Percentiles rank a stretch among this genome's conserved stretches.
These are phyloP conservation scores for Bidens hawaiensis DNA, from an alignment of 140 eudicot species.

Conservation along the genomic window DNA sequence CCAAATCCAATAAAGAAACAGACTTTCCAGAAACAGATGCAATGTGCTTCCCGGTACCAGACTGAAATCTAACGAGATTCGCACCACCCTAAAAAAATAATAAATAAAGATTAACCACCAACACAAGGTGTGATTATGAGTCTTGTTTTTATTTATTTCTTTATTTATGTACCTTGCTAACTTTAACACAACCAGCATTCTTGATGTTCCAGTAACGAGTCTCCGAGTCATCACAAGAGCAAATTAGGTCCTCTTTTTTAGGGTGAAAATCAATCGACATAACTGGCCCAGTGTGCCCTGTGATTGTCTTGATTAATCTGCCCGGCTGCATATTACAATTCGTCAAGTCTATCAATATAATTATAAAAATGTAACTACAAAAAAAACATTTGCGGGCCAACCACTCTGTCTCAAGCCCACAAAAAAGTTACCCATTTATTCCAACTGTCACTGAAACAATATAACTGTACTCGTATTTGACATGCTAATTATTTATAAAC, in stretches of 20 bases:
- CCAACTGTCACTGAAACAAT: not conserved
- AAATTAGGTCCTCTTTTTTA: conserved; percentile 53
- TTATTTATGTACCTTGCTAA: conserved; percentile 38
- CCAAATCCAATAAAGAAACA: conserved; percentile 50
- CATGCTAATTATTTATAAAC: not conserved
- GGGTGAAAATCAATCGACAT: conserved; percentile 69
- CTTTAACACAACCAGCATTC: conserved; percentile 46
- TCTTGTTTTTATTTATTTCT: not conserved
- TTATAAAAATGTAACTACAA: no score
- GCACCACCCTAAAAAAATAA: conserved; percentile 46
- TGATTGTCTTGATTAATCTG: conserved; percentile 43
- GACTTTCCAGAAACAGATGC: conserved; percentile 45
- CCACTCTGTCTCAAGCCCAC: not conserved
- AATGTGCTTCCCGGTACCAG: conserved; percentile 43
- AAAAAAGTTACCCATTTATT: not conserved
- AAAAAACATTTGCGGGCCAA: no score
- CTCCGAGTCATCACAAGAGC: conserved; percentile 68
- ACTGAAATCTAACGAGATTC: conserved; percentile 55
- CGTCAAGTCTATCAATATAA: not conserved
- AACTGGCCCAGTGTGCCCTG: conserved; percentile 60
- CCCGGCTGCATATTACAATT: conserved; percentile 44
- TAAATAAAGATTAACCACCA: not conserved
- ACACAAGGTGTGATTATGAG: not conserved
- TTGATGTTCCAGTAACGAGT: conserved; percentile 67
- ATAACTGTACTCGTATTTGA: not conserved